These are phyloP conservation scores for Xylaria polymorpha DNA, from an alignment of 2,329 filamentous ascomycete genomes.

Conservation along the genomic window DNA sequence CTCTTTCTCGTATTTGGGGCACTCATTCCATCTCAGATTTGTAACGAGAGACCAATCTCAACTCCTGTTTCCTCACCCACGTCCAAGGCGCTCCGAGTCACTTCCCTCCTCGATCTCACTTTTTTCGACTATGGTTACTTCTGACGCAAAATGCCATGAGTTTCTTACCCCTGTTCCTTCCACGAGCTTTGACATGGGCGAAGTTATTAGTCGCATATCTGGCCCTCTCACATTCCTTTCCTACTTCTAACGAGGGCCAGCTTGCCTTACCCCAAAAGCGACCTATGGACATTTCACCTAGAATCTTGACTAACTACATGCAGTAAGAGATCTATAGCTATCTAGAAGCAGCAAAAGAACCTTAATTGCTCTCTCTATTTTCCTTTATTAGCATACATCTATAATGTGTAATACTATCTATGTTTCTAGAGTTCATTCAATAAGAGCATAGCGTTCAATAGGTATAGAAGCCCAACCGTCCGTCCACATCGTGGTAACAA, in stretches of 20 bases:
- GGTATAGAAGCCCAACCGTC: neutral
- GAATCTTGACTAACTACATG: neutral
- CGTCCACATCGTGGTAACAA: neutral
- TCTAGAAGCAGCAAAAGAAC: neutral
- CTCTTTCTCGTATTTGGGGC: neutral
- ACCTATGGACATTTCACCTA: no score
- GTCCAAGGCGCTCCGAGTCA: neutral
- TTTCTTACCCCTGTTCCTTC: no score
- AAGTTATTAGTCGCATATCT: no score
- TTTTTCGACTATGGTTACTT: neutral
- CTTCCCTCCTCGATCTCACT: neutral
- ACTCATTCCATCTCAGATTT: neutral
- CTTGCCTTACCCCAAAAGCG: no score
- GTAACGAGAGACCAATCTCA: neutral
- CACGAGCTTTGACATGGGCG: no score
- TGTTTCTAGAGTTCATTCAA: neutral
- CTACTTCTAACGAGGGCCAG: no score
- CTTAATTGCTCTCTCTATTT: neutral
- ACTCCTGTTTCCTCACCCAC: neutral
- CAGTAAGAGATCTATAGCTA: neutral
- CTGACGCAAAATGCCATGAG: no score
- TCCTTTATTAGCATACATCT: neutral
- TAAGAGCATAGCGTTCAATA: neutral
- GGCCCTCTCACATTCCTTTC: no score
- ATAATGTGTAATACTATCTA: neutral